phyloP scores from a whole-genome alignment of 2,329 filamentous ascomycete species.

The Pseudopithomyces chartarum region DNA sequence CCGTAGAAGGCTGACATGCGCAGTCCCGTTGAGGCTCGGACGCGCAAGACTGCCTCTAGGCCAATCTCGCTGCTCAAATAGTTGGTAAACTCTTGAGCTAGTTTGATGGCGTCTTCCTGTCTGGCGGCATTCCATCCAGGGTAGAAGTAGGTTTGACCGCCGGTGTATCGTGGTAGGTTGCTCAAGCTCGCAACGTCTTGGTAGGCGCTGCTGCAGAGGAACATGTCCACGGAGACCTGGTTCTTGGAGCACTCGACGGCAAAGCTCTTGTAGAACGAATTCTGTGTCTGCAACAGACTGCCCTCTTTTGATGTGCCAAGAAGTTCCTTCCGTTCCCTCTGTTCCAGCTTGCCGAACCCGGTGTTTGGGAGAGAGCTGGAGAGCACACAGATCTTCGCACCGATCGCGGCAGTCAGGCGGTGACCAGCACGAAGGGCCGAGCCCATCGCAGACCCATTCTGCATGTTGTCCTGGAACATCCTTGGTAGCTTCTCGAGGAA shows the following conservation, averaged over 20 bases:
- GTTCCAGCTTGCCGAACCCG: conserved; percentile 86
- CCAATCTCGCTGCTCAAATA: conserved; percentile 97
- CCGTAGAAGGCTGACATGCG: conserved; percentile 98
- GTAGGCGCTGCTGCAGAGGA: conserved; percentile 53
- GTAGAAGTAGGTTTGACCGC: conserved; percentile 98
- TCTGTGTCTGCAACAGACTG: conserved; percentile 83
- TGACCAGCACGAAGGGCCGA: conserved; percentile 91
- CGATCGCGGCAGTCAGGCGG: conserved; percentile 91
- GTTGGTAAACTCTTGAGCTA: conserved; percentile 94
- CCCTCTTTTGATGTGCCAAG: conserved; percentile 93
- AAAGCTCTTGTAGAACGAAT: conserved; percentile 98
- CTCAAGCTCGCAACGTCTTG: conserved; percentile 96
- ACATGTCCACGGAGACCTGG: conserved; percentile 79
- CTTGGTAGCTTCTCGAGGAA: conserved; percentile 89
- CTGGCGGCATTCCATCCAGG: conserved; percentile 96
- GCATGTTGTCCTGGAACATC: conserved; percentile 97
- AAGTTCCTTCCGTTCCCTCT: conserved; percentile 95
- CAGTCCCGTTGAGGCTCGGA: conserved; percentile 90
- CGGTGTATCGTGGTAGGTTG: conserved; percentile 93
- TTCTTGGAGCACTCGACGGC: conserved; percentile 99
- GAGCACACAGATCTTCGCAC: conserved; percentile 92
- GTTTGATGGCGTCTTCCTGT: conserved; percentile 95
- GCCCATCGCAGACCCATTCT: conserved; percentile 89
- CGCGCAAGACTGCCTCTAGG: conserved; percentile 91
- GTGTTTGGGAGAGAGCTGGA: conserved; percentile 89